Conservation (phyloP, 2,329 filamentous ascomycete genomes). For the Apiospora aurea region DNA sequence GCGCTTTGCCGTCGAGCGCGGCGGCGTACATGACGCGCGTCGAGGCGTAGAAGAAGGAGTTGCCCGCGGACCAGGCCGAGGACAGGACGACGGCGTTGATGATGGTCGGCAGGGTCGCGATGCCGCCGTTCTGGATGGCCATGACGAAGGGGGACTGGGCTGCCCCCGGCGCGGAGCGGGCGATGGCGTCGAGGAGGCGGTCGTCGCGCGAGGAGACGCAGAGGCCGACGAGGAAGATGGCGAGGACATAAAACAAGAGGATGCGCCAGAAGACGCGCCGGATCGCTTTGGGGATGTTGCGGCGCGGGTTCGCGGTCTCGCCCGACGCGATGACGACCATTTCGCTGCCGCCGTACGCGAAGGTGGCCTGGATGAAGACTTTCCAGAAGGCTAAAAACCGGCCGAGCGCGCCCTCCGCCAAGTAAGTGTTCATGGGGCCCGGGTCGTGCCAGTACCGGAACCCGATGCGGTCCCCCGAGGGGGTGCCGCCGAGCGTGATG, state of each 20-base stretch:
- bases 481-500: conserved; percentile 54
- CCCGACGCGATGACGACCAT: conserved; percentile 80
- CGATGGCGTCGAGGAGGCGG: conserved; percentile 63
- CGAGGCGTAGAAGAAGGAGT: conserved; percentile 82
- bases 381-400: conserved; percentile 72
- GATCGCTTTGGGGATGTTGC: conserved; percentile 78
- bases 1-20: conserved; percentile 74
- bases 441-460: conserved; percentile 55
- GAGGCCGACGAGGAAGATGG: conserved; percentile 78
- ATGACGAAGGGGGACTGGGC: conserved; percentile 78
- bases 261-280: conserved; percentile 84
- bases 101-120: conserved; percentile 68
- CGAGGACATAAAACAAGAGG: conserved; percentile 79
- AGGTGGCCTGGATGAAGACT: conserved; percentile 77
- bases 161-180: conserved; percentile 53
- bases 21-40: conserved; percentile 77
- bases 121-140: conserved; percentile 71
- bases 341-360: conserved; percentile 80
- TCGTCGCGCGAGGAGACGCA: conserved; percentile 69
- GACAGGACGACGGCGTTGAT: conserved; percentile 77
- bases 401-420: conserved; percentile 49
- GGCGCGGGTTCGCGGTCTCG: conserved; percentile 80
- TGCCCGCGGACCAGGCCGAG: conserved; percentile 79
- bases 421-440: conserved; percentile 51
- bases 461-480: conserved; percentile 50